Base-by-base conservation (phyloP, 2,329 filamentous ascomycete genomes). In the Diaporthe vexans region DNA sequence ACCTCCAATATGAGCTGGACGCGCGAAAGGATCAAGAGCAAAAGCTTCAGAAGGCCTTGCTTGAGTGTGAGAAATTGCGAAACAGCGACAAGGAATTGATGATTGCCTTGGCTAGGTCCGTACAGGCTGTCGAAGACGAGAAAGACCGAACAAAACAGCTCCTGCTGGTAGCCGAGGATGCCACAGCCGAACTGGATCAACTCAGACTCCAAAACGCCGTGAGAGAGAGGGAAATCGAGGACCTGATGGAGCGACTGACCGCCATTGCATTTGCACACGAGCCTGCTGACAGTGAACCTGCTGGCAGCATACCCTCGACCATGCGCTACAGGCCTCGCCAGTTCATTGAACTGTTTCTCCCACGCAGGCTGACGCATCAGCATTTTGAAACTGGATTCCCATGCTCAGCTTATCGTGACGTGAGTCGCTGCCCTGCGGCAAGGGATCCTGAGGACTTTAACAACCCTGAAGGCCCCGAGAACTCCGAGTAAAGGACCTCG, bases 231-330 rank as follows among this genome's bases (percentile, higher is more conserved):
- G 86, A 88, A 65, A 88, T 91, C 72, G 85, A 85, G 70, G 89
- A 92, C 54, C 85, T 92, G 24, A 88, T 92, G 78, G 90, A 92
- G 78, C 89, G 91, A 78, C 78, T 90, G 43, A 84, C 86, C 65
- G 81, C 84, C 21, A 81, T 80, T 11, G 4, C 2, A 8, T 51
- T 51, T 51, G 46, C 21, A 9, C 9, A 21, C 43, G 43, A 7
- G 4, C 43, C 43, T 48, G 37, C 37, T 37, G 37, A 13, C 29
- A 43, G 40, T 10, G 43, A 19, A 21, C 7, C 43, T 48, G 19
- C 46, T 48, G 46, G 46, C 46, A 10, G 46, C 46, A 21, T n/a
- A 11, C 21, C 46, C 21, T n/a, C 46, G 7, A 48, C 21, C 46
- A 9, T 13, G 3, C 48, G 48, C 3, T 24, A 51, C 48, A 11